These are phyloP conservation scores for Lentithecium fluviatile DNA, from an alignment of 495 filamentous ascomycete genomes.

Conservation along the genomic window DNA sequence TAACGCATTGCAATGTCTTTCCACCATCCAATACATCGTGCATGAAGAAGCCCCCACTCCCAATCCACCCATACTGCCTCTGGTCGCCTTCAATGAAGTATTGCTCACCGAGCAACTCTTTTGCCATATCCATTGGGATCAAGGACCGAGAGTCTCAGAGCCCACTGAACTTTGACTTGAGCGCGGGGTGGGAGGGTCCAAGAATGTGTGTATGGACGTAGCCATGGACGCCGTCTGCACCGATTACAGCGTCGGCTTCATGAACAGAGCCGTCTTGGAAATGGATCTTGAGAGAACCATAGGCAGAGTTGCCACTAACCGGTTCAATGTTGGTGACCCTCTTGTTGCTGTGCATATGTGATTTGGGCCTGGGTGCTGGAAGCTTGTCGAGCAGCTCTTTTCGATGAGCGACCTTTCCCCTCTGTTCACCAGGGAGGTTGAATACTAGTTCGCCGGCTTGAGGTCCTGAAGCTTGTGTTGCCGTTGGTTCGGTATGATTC, in stretches of 20 bases:
- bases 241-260: neutral
- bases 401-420: neutral
- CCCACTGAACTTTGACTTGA: neutral
- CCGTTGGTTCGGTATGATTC: neutral
- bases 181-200: neutral
- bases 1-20: constrained; percentile 2
- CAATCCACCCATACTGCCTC: constrained; percentile 8
- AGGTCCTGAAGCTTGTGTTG: neutral
- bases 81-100: neutral
- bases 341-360: neutral
- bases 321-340: neutral
- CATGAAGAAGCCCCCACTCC: neutral
- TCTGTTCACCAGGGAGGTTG: neutral
- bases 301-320: neutral
- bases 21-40: neutral
- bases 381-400: neutral
- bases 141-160: neutral
- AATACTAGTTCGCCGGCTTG: neutral
- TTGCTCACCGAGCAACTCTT: neutral
- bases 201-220: constrained; percentile 4
- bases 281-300: neutral
- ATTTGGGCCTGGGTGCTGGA: neutral
- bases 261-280: neutral
- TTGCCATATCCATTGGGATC: neutral
- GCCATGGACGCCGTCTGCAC: constrained; percentile 3